Evolutionary conservation across 2,329 filamentous ascomycete genomes (phyloP).

Genomic region (Aspergillus fumigatus): DNA sequence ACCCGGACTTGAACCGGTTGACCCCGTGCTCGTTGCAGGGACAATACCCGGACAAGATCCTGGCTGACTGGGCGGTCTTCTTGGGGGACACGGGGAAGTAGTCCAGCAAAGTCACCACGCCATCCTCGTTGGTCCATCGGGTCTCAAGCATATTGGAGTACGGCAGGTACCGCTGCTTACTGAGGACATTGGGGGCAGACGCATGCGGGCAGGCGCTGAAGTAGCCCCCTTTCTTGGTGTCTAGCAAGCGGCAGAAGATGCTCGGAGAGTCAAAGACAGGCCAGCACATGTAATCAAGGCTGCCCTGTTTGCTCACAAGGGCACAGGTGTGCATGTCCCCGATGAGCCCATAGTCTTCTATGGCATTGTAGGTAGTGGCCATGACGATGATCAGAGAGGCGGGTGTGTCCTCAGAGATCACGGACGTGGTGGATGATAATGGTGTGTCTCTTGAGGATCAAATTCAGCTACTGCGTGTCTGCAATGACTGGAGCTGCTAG

Average conservation of each 20-base stretch:
- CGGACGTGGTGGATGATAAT: neutral
- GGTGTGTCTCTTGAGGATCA: neutral
- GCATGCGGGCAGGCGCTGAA: constrained; percentile 60
- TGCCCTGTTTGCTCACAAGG: constrained; percentile 68
- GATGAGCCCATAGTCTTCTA: constrained; percentile 75
- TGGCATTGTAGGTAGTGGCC: constrained; percentile 33
- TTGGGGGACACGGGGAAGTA: constrained; percentile 70
- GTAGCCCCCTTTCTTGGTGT: constrained; percentile 69
- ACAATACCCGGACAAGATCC: constrained; percentile 30
- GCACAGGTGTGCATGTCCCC: constrained; percentile 77
- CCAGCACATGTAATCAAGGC: constrained; percentile 77
- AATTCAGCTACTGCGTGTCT: too few relatives aligned
- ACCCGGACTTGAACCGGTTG: constrained; percentile 46
- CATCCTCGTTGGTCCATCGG: constrained; percentile 70
- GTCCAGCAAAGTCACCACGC: constrained; percentile 68
- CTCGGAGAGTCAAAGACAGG: constrained; percentile 75
- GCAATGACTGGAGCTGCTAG: too few relatives aligned
- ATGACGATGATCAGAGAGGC: neutral
- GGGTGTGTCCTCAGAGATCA: neutral
- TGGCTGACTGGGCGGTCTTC: constrained; percentile 39
- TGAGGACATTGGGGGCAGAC: constrained; percentile 49
- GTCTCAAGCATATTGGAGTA: constrained; percentile 73
- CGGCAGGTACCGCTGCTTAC: constrained; percentile 73
- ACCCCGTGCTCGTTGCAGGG: constrained; percentile 36
- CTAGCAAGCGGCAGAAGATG: constrained; percentile 68